A percentile compares a stretch with the other conserved stretches of the same genome.
These are phyloP conservation scores for Pythium monospermum DNA, from an alignment of 352 stramenopile genomes.

Conservation along the genomic window DNA sequence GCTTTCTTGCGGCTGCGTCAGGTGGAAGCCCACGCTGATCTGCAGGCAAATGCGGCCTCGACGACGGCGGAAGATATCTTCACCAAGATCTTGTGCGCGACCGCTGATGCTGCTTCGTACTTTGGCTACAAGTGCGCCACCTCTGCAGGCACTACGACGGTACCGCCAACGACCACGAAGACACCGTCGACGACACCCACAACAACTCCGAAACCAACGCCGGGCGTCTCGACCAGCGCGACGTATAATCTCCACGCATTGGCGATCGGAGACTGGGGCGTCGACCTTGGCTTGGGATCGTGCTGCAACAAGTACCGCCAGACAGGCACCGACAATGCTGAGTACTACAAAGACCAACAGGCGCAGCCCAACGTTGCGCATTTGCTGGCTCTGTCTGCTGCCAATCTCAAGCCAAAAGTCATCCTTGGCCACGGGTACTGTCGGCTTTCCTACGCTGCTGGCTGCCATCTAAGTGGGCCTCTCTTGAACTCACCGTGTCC, in stretches of 20 bases:
- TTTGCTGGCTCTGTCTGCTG: conserved; percentile 53
- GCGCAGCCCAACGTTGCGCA: conserved; percentile 61
- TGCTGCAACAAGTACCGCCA: conserved; percentile 72
- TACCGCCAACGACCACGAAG: background rate
- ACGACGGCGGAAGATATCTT: conserved; percentile 26
- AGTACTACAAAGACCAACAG: conserved; percentile 74
- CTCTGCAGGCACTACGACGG: background rate
- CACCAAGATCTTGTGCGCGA: conserved; percentile 37
- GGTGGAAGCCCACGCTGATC: conserved; percentile 2
- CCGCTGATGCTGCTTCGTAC: conserved; percentile 28
- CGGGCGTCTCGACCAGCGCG: conserved; percentile 27
- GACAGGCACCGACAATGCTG: conserved; percentile 39
- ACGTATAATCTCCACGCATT: conserved; percentile 59
- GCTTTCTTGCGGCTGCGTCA: background rate
- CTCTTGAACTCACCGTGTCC: too few species aligned
- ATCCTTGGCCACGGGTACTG: conserved; percentile 55
- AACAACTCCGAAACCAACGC: conserved; percentile 12
- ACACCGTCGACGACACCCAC: conserved; percentile 2
- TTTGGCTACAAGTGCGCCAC: conserved; percentile 42
- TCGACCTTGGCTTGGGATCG: conserved; percentile 53
- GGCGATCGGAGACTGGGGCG: conserved; percentile 66
- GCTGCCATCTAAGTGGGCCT: too few species aligned
- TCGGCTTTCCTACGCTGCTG: too few species aligned
- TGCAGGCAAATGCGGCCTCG: background rate
- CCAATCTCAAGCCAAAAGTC: conserved; percentile 51